These are phyloP conservation scores for Talaromyces wortmannii DNA, from an alignment of 495 filamentous ascomycete genomes.

Conservation along the genomic window DNA sequence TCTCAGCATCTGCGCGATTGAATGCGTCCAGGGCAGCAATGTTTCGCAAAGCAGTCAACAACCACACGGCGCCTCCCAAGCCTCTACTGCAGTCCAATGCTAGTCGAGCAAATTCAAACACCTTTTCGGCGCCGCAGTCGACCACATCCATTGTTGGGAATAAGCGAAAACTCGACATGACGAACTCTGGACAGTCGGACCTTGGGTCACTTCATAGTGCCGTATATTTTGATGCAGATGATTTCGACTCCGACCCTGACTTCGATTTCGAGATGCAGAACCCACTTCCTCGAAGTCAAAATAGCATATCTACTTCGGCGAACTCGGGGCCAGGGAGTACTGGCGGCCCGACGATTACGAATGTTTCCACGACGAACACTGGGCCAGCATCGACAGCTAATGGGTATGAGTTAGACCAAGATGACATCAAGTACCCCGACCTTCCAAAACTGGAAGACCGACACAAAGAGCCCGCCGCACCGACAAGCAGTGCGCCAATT, in stretches of 20 bases:
- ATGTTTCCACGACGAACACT: neutral
- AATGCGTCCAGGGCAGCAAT: conserved; percentile 17
- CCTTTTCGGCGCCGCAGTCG: conserved; percentile 13
- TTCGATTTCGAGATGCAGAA: conserved; percentile 29
- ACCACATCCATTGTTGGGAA: conserved; percentile 23
- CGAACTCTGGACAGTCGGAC: conserved; percentile 19
- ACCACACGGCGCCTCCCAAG: conserved; percentile 25
- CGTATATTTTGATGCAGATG: conserved; percentile 49
- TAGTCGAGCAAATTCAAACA: conserved; percentile 14
- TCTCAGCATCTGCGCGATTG: conserved; percentile 13
- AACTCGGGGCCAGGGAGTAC: neutral
- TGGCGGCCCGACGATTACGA: neutral
- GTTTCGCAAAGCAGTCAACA: conserved; percentile 39
- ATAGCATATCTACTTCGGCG: neutral
- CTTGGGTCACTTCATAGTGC: conserved; percentile 35
- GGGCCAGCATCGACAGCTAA: neutral
- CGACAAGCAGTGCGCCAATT: conserved; percentile 46
- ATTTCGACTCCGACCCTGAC: conserved; percentile 49
- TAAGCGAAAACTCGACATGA: conserved; percentile 39
- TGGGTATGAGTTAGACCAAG: neutral
- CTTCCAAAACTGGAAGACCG: conserved; percentile 14
- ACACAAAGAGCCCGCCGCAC: conserved; percentile 13
- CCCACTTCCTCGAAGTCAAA: conserved; percentile 15
- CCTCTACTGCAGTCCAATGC: conserved; percentile 34
- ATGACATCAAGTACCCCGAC: conserved; percentile 34